These are phyloP conservation scores for Exophiala sp. DNA, from an alignment of 2,329 filamentous ascomycete species.

Conservation along the genomic window DNA sequence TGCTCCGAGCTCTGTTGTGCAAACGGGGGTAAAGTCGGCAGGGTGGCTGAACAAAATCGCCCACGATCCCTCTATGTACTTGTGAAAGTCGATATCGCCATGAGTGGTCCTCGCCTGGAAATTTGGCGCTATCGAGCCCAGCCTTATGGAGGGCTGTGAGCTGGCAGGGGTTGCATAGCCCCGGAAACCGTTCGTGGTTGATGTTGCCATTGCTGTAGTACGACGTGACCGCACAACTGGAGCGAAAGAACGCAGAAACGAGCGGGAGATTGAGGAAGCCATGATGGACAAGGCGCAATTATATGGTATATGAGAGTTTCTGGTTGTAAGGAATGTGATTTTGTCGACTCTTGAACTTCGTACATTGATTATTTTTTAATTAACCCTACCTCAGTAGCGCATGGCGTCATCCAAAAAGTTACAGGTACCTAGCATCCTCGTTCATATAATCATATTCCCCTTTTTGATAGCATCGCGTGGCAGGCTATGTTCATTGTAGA, in stretches of 20 bases:
- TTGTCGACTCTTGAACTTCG: too few relatives aligned
- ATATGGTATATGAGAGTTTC: not conserved
- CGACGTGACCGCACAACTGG: conserved; percentile 2
- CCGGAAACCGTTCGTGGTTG: not conserved
- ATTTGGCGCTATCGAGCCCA: conserved; percentile 64
- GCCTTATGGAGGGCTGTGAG: conserved; percentile 54
- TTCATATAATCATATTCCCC: too few relatives aligned
- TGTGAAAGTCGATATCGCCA: conserved; percentile 66
- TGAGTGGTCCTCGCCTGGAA: conserved; percentile 65
- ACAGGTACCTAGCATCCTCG: too few relatives aligned
- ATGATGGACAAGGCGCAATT: not conserved
- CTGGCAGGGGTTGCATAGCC: conserved; percentile 13
- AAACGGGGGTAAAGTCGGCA: conserved; percentile 86
- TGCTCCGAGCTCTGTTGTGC: conserved; percentile 91
- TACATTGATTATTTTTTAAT: too few relatives aligned
- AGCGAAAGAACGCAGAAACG: conserved; percentile 6
- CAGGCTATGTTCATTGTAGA: too few relatives aligned
- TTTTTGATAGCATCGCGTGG: too few relatives aligned
- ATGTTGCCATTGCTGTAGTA: not conserved
- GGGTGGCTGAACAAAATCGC: conserved; percentile 69
- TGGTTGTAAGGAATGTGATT: not conserved
- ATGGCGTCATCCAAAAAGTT: not conserved
- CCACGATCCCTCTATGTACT: conserved; percentile 67
- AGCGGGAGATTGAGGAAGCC: conserved; percentile 8
- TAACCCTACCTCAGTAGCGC: too few relatives aligned